Percentiles rank a stretch among this genome's conserved stretches.
phyloP scores from a whole-genome alignment of 257 asterid genomes.

The Salvia hispanica region DNA sequence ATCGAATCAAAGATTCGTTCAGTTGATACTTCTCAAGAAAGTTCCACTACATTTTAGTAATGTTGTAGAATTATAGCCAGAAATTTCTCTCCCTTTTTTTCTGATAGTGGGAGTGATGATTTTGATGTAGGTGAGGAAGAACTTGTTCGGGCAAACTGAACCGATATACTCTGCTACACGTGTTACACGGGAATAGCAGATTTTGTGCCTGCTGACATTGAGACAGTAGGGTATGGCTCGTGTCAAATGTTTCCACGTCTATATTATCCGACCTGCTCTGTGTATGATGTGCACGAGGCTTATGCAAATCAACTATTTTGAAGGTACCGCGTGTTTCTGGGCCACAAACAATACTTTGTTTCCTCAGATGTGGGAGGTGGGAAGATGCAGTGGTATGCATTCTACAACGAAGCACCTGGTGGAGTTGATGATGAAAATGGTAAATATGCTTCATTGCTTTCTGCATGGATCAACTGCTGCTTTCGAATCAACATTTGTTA shows the following conservation, averaged over 20 bases:
- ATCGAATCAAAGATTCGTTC: no score
- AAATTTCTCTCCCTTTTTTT: no score
- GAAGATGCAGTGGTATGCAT: constrained; percentile 99
- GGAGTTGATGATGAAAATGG: no score
- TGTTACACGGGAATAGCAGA: constrained; percentile 98
- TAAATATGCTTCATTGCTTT: no score
- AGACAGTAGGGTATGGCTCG: constrained; percentile 77
- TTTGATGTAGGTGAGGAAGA: constrained; percentile 62
- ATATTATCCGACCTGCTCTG: neutral
- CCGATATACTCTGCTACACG: constrained; percentile 81
- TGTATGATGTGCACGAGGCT: constrained; percentile 8
- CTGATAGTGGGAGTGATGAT: neutral
- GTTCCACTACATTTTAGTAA: no score
- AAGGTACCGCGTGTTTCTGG: constrained; percentile 91
- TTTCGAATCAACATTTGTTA: no score
- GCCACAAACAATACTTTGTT: constrained; percentile 96
- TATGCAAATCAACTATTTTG: constrained; percentile 26
- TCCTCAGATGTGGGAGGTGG: constrained; percentile 99
- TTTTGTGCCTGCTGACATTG: constrained; percentile 90
- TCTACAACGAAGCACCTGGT: constrained; percentile 73
- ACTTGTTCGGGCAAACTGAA: constrained; percentile 72
- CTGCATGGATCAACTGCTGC: no score
- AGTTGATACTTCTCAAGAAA: no score
- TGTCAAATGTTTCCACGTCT: no score
- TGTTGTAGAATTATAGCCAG: no score